phyloP scores from a whole-genome alignment of 129 eudicot genomes.

The Artemisia tridentata region DNA sequence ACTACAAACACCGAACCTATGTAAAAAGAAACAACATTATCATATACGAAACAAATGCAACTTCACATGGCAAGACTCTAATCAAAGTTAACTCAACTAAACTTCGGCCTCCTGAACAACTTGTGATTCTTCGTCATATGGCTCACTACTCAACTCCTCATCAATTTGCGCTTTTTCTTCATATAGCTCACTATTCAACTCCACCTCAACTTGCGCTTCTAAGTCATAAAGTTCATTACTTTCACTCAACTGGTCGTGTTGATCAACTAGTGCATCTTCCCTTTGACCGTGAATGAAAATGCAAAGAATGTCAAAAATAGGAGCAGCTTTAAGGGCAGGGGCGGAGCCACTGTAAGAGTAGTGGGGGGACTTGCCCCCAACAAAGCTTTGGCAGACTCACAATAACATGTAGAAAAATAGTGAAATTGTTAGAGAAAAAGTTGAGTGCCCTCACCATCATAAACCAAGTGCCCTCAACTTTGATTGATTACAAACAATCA shows the following conservation, averaged over 20 bases:
- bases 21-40: too few relatives aligned
- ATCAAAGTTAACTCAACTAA: background rate
- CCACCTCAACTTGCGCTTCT: background rate
- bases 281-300: background rate
- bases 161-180: background rate
- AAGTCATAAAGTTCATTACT: too few relatives aligned
- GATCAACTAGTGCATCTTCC: background rate
- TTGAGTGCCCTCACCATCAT: too few relatives aligned
- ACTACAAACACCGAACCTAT: too few relatives aligned
- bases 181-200: background rate
- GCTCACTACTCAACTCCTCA: too few relatives aligned
- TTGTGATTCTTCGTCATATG: background rate
- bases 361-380: too few relatives aligned
- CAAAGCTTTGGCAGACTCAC: too few relatives aligned
- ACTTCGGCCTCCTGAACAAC: background rate
- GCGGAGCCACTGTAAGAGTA: too few relatives aligned
- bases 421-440: too few relatives aligned
- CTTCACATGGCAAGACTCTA: background rate
- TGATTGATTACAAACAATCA: too few relatives aligned
- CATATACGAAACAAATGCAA: background rate
- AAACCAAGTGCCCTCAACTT: too few relatives aligned
- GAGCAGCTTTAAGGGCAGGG: slow-evolving; percentile 4
- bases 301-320: background rate
- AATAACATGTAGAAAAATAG: too few relatives aligned
- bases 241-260: background rate